Evolutionary conservation across 2,329 filamentous ascomycete genomes (phyloP).

Genomic region (Verticillium zaregamsianum): DNA sequence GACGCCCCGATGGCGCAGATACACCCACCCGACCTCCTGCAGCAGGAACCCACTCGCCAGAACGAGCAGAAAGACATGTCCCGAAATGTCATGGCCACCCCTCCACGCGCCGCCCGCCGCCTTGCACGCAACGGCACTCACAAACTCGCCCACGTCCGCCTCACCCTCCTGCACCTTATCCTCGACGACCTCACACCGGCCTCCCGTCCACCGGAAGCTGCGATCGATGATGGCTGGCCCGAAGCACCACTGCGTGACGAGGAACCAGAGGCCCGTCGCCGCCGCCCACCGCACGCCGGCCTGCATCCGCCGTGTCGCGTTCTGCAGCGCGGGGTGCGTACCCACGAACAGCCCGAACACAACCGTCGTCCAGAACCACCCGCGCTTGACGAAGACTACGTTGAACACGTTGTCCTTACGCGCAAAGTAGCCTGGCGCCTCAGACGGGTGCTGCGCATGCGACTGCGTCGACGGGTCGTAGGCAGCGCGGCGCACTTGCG

Average conservation of each 20-base stretch:
- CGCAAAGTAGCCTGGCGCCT: slow-evolving; percentile 82
- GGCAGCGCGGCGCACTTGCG: slow-evolving; percentile 58
- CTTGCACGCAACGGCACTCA: slow-evolving; percentile 79
- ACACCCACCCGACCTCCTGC: slow-evolving; percentile 69
- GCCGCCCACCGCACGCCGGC: slow-evolving; percentile 65
- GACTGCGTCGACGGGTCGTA: slow-evolving; percentile 62
- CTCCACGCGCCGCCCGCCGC: slow-evolving; percentile 77
- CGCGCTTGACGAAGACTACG: slow-evolving; percentile 86
- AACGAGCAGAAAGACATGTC: slow-evolving; percentile 90
- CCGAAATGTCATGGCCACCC: slow-evolving; percentile 95
- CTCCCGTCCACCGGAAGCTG: slow-evolving; percentile 83
- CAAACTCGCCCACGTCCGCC: slow-evolving; percentile 43
- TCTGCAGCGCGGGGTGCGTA: slow-evolving; percentile 56
- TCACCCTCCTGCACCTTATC: slow-evolving; percentile 12
- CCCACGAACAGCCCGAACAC: slow-evolving; percentile 68
- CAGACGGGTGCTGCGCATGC: slow-evolving; percentile 48
- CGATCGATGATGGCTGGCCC: slow-evolving; percentile 87
- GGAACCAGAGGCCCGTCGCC: slow-evolving; percentile 75
- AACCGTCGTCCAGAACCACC: slow-evolving; percentile 85
- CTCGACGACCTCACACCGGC: slow-evolving; percentile 65
- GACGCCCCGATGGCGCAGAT: slow-evolving; percentile 34
- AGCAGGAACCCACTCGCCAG: slow-evolving; percentile 76
- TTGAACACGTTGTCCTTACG: slow-evolving; percentile 94
- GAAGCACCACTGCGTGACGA: slow-evolving; percentile 96
- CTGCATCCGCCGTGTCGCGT: slow-evolving; percentile 37